Conservation (phyloP, 768 basidiomycete species). For the Lentinula raphanica region DNA sequence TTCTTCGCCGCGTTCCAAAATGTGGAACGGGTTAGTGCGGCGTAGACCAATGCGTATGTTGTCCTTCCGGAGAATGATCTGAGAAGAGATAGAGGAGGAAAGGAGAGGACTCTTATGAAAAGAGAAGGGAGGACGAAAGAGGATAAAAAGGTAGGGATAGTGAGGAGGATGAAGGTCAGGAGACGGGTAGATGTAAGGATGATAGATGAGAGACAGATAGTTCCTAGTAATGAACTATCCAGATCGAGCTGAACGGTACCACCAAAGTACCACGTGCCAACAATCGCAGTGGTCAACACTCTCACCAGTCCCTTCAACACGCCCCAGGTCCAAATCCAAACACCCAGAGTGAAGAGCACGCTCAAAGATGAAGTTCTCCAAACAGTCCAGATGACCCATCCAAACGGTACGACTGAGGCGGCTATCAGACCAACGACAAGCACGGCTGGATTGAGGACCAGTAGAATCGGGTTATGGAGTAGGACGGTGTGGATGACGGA, state of each 20-base stretch:
- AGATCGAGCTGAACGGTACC: too few relatives aligned
- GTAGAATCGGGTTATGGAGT: too few relatives aligned
- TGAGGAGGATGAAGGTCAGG: slow-evolving; percentile 71
- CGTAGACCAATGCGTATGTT: too few relatives aligned
- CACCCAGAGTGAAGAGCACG: slow-evolving; percentile 34
- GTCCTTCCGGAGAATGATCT: slow-evolving; percentile 70
- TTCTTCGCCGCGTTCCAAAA: too few relatives aligned
- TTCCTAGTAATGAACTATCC: too few relatives aligned
- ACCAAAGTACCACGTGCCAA: slow-evolving; percentile 87
- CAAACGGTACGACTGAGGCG: too few relatives aligned
- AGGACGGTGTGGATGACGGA: too few relatives aligned
- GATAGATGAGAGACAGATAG: slow-evolving; percentile 14
- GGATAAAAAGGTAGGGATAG: slow-evolving; percentile 73
- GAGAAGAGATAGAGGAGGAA: slow-evolving; percentile 81
- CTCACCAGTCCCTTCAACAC: slow-evolving; percentile 76
- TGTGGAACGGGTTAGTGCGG: too few relatives aligned
- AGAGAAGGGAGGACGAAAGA: slow-evolving; percentile 52
- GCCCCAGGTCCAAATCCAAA: slow-evolving; percentile 76
- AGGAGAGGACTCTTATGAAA: slow-evolving; percentile 15
- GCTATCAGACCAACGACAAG: too few relatives aligned
- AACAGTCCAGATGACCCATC: too few relatives aligned
- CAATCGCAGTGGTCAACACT: slow-evolving; percentile 72
- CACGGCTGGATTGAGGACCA: too few relatives aligned
- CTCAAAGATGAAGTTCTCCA: too few relatives aligned
- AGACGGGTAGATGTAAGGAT: slow-evolving; percentile 70